Conservation (phyloP, 441 rosid species). For the Hypseocharis bilobata region DNA sequence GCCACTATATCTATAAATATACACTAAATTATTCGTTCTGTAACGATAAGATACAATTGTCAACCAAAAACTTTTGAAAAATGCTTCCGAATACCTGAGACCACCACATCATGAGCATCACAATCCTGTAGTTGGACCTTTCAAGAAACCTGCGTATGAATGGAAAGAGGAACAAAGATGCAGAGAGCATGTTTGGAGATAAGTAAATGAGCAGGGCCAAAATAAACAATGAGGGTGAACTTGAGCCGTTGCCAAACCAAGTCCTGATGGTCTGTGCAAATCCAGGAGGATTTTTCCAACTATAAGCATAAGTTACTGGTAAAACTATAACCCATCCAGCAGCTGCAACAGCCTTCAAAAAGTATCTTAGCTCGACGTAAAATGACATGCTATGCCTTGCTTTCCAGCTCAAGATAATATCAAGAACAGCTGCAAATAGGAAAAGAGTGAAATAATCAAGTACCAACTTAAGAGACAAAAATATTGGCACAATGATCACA, state of each 20-base stretch:
- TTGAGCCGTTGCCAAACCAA: slow-evolving; percentile 79
- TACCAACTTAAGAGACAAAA: neutral
- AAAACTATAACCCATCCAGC: slow-evolving; percentile 89
- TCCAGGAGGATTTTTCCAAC: slow-evolving; percentile 79
- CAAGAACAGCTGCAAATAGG: slow-evolving; percentile 68
- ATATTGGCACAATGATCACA: neutral
- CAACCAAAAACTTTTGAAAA: neutral
- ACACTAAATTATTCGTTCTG: neutral
- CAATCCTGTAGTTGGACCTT: slow-evolving; percentile 71
- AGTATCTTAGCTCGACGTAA: slow-evolving; percentile 85
- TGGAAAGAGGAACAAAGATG: slow-evolving; percentile 74
- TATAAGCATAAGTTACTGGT: slow-evolving; percentile 85
- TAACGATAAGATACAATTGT: neutral
- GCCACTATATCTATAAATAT: neutral
- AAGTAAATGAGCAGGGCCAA: slow-evolving; percentile 74
- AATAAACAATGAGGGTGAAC: slow-evolving; percentile 67
- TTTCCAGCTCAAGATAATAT: slow-evolving; percentile 86
- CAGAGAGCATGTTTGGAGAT: slow-evolving; percentile 91
- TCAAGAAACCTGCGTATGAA: slow-evolving; percentile 84
- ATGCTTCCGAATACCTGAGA: slow-evolving; percentile 59
- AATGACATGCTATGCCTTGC: slow-evolving; percentile 79
- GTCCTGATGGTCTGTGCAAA: slow-evolving; percentile 80
- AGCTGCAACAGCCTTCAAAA: slow-evolving; percentile 83
- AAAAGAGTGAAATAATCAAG: slow-evolving; percentile 15
- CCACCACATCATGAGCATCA: slow-evolving; percentile 99